Evolutionary conservation across 1,284 basidiomycete species (phyloP), one percentile per base, ranked within the genome.

Genomic region (Waitea zeae): DNA sequence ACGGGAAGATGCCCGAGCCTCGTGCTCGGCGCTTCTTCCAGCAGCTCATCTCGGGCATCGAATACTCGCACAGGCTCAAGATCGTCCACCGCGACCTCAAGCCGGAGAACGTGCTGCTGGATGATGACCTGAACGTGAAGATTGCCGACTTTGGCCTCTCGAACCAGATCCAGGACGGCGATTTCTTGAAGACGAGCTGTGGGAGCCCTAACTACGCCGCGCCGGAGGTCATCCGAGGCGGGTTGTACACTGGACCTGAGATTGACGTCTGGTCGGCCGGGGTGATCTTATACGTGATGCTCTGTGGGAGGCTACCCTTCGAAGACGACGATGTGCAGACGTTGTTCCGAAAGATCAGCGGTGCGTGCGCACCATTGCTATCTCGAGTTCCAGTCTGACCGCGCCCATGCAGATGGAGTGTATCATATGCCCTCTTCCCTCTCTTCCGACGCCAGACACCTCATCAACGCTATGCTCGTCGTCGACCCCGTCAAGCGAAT

Each of bases 261-360:
- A 92, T 95, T 46, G 90, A 96, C 47, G 88, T 95, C n/a, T 96
- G 90, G 90, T 88, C 82, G 46, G 84, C 84, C 38, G 90, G 90
- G 0, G 89, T 95, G 20, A 95, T 96, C 46, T 67, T 96, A 37
- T 95, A 89, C 57, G 90, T 95, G 34, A 87, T 96, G 75, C 67
- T 96, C 4, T 90, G 83, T 48, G 90, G 90, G 9, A 64, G 82
- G 34, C 64, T 95, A 28, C 90, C 90, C 1, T 95, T 96, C 50
- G 90, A 95, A 58, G 90, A 95, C 54, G 87, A 93, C 36, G 84
- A 93, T 49, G 87, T 95, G 31, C 86, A 88, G 36, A 69, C 72
- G 1, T 57, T 96, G 18, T 95, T 95, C 61, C 78, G 81, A 42
- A 93, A 93, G 61, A 95, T 95, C 46, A 83, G 80, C 42, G 79